Percentiles rank a stretch among this genome's conserved stretches.
phyloP scores from a whole-genome alignment of 345 rosid species.

The Punica granatum region DNA sequence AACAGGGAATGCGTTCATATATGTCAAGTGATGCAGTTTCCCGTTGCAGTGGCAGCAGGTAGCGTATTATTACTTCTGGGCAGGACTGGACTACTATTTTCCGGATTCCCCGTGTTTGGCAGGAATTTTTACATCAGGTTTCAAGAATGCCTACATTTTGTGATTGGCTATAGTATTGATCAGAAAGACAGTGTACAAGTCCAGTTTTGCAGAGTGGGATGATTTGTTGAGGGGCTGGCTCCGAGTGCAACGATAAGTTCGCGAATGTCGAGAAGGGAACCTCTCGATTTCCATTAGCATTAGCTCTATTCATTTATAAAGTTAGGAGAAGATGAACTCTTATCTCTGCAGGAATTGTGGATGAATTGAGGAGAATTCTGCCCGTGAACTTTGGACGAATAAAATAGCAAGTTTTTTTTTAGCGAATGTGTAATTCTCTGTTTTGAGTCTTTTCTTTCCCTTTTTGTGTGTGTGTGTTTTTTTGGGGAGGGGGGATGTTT shows the following conservation, averaged over 20 bases:
- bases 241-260: background rate
- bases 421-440: background rate
- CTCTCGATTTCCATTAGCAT: background rate
- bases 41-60: background rate
- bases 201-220: background rate
- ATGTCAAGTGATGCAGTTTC: background rate
- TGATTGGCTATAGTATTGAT: background rate
- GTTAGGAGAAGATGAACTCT: background rate
- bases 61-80: background rate
- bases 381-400: background rate
- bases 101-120: background rate
- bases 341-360: background rate
- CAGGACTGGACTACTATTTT: background rate
- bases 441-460: too few species aligned
- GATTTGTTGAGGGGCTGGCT: conserved; percentile 1
- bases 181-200: background rate
- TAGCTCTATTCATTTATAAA: background rate
- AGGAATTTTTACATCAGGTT: background rate
- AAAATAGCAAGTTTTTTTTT: background rate
- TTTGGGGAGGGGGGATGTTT: too few species aligned
- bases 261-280: background rate
- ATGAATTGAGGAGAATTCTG: background rate
- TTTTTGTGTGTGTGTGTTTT: too few species aligned
- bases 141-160: background rate
- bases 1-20: background rate